Evolutionary conservation across 2,329 filamentous ascomycete genomes (phyloP).

Genomic region (Fusarium nurragi): DNA sequence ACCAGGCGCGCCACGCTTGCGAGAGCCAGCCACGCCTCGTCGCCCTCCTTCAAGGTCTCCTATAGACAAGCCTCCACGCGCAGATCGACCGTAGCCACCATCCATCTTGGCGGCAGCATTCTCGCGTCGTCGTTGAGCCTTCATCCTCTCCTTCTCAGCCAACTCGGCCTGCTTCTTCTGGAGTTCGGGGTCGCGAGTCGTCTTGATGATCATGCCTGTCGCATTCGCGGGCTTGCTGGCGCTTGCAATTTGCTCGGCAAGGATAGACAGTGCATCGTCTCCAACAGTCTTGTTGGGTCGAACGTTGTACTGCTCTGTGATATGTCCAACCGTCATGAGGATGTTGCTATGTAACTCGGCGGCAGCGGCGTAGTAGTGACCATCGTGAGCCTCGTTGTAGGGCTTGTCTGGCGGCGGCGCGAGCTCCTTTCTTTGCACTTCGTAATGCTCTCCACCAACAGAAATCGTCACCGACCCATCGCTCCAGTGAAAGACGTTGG

Average conservation of each 20-base stretch:
- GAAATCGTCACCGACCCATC: constrained; percentile 80
- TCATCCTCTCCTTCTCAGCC: constrained; percentile 77
- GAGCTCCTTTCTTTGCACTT: constrained; percentile 75
- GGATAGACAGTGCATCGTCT: constrained; percentile 75
- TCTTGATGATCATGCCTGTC: constrained; percentile 73
- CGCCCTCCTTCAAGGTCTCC: constrained; percentile 74
- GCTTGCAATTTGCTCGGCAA: constrained; percentile 73
- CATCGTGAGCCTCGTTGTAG: constrained; percentile 74
- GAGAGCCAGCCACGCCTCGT: constrained; percentile 57
- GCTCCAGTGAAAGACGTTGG: constrained; percentile 79
- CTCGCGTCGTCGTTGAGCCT: constrained; percentile 72
- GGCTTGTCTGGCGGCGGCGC: constrained; percentile 68
- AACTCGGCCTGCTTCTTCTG: constrained; percentile 78
- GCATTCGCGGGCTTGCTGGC: constrained; percentile 66
- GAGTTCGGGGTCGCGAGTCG: constrained; percentile 78
- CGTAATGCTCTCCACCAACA: constrained; percentile 80
- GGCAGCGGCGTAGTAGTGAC: constrained; percentile 79
- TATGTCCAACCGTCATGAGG: constrained; percentile 77
- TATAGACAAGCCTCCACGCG: constrained; percentile 69
- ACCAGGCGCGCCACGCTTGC: constrained; percentile 64
- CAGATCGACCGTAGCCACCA: constrained; percentile 61
- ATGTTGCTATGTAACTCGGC: constrained; percentile 74
- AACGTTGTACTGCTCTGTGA: constrained; percentile 77
- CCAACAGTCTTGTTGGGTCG: constrained; percentile 72
- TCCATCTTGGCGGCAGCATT: constrained; percentile 72